phyloP scores from a whole-genome alignment of 805 yeast genomes.

The Suhomyces sp. region DNA sequence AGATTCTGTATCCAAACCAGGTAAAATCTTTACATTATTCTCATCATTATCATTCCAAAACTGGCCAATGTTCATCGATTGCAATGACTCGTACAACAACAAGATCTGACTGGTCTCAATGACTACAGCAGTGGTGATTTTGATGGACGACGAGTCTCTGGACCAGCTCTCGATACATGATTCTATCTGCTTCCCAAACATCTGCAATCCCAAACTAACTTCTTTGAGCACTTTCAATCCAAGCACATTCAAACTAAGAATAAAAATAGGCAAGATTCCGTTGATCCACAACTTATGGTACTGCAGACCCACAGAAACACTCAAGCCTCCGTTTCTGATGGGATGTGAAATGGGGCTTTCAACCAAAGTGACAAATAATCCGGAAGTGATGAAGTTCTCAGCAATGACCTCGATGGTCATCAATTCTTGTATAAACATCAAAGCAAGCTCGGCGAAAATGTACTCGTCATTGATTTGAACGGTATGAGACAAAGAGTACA shows the following conservation, averaged over 20 bases:
- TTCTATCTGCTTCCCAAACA: slow-evolving; percentile 64
- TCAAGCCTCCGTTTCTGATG: slow-evolving; percentile 64
- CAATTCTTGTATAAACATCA: slow-evolving; percentile 68
- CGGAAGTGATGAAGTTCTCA: slow-evolving; percentile 58
- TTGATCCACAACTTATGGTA: slow-evolving; percentile 82
- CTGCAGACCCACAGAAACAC: slow-evolving; percentile 49
- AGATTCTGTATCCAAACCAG: slow-evolving; percentile 59
- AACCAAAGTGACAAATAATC: slow-evolving; percentile 60
- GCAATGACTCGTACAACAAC: slow-evolving; percentile 57
- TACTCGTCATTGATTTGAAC: slow-evolving; percentile 61
- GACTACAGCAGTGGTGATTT: slow-evolving; percentile 34
- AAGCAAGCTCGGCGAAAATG: slow-evolving; percentile 66
- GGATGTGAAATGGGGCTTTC: slow-evolving; percentile 71
- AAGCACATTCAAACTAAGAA: slow-evolving; percentile 57
- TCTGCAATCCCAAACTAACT: slow-evolving; percentile 55
- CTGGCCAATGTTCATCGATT: slow-evolving; percentile 50
- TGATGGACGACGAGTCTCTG: slow-evolving; percentile 45
- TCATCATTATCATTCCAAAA: slow-evolving; percentile 29
- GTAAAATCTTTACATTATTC: slow-evolving; percentile 37
- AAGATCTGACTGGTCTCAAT: slow-evolving; percentile 57
- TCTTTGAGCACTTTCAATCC: slow-evolving; percentile 67
- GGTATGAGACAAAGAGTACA: slow-evolving; percentile 67
- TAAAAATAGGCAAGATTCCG: slow-evolving; percentile 69
- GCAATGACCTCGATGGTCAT: slow-evolving; percentile 62
- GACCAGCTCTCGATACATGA: slow-evolving; percentile 70